Percentiles rank a stretch among this genome's conserved stretches.
Conservation (phyloP, 441 rosid genomes). For the Sinapis alba region DNA sequence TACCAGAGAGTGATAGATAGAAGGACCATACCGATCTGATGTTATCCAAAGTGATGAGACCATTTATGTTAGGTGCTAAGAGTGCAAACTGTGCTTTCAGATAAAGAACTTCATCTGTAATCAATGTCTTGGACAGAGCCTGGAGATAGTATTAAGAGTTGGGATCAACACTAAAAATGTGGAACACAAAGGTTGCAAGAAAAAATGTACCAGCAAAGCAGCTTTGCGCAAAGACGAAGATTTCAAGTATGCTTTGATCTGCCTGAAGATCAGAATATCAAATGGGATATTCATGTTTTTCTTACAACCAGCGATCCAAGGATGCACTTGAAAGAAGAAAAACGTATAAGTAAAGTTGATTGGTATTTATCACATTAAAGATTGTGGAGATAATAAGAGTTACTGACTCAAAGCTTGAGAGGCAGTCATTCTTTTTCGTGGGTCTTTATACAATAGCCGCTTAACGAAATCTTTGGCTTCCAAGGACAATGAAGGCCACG, state of each 20-base stretch:
- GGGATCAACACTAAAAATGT: conserved; percentile 1
- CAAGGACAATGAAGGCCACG: conserved; percentile 85
- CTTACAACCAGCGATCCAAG: conserved; percentile 70
- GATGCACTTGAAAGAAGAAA: conserved; percentile 66
- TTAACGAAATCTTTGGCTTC: conserved; percentile 90
- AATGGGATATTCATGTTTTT: conserved; percentile 64
- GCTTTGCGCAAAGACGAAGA: conserved; percentile 88
- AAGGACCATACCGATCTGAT: conserved; percentile 54
- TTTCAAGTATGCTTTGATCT: conserved; percentile 76
- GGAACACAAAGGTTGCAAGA: conserved; percentile 8
- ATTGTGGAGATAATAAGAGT: conserved; percentile 10
- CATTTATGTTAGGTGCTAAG: conserved; percentile 69
- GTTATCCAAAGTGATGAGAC: conserved; percentile 66
- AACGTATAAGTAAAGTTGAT: neutral
- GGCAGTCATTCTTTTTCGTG: conserved; percentile 87
- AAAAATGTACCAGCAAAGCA: conserved; percentile 66
- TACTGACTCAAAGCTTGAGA: conserved; percentile 91
- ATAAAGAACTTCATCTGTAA: conserved; percentile 61
- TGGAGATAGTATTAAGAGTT: conserved; percentile 40
- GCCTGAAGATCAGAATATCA: conserved; percentile 75
- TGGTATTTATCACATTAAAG: neutral
- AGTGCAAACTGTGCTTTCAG: conserved; percentile 74
- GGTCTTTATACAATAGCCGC: conserved; percentile 77
- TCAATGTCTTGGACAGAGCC: conserved; percentile 89
- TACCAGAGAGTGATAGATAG: conserved; percentile 1